These are phyloP conservation scores for Manihot esculenta DNA, from an alignment of 441 rosid species.

Conservation along the genomic window DNA sequence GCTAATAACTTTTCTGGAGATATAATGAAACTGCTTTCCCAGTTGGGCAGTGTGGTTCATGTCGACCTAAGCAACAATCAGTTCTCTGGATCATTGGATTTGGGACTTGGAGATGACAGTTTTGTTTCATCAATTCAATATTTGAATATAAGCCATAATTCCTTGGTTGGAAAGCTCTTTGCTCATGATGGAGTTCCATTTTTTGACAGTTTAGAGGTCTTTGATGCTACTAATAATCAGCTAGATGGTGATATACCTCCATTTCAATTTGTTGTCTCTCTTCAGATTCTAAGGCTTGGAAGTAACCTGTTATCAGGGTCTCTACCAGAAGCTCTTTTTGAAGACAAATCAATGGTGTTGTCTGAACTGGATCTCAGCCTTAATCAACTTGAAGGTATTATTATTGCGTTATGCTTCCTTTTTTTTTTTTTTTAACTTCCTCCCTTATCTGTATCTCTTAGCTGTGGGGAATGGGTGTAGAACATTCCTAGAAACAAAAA, in stretches of 20 bases:
- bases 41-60: constrained; percentile 45
- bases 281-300: constrained; percentile 62
- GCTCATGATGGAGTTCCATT: constrained; percentile 73
- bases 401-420: neutral
- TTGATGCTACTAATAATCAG: constrained; percentile 76
- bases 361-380: constrained; percentile 83
- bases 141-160: constrained; percentile 66
- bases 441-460: neutral
- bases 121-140: constrained; percentile 62
- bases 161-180: constrained; percentile 62
- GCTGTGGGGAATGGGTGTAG: neutral
- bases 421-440: neutral
- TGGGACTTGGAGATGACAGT: constrained; percentile 56
- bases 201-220: constrained; percentile 82
- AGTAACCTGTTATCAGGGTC: constrained; percentile 63
- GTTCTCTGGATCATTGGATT: constrained; percentile 69
- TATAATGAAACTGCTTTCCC: constrained; percentile 55
- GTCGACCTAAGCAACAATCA: constrained; percentile 68
- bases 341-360: constrained; percentile 55
- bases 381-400: constrained; percentile 74
- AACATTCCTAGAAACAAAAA: too few relatives aligned
- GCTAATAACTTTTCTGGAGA: constrained; percentile 68
- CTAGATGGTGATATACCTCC: constrained; percentile 62
- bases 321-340: constrained; percentile 61
- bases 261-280: constrained; percentile 69